These are phyloP conservation scores for Malania oleifera DNA, from an alignment of 164 flowering plant genomes.

Conservation along the genomic window DNA sequence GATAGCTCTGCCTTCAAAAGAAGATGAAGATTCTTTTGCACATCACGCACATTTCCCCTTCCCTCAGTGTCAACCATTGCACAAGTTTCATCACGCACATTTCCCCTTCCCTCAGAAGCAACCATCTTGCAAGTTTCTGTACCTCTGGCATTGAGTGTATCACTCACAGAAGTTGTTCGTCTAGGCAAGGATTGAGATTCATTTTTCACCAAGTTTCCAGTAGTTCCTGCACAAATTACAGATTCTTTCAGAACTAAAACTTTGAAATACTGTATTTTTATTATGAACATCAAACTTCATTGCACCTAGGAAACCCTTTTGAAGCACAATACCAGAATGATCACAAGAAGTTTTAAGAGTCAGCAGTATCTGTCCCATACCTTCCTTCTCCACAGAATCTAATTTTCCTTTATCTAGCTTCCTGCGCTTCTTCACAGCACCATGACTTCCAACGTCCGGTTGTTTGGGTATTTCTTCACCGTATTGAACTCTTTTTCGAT, in stretches of 20 bases:
- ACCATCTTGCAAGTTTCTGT: no score
- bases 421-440: slow-evolving; percentile 47
- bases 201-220: slow-evolving; percentile 9
- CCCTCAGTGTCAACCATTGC: slow-evolving; percentile 29
- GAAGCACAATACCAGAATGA: not conserved
- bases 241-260: slow-evolving; percentile 1
- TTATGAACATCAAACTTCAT: not conserved
- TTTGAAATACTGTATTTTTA: not conserved
- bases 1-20: slow-evolving; percentile 49
- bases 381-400: slow-evolving; percentile 27
- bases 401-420: slow-evolving; percentile 35
- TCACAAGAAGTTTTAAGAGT: not conserved
- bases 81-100: slow-evolving; percentile 30
- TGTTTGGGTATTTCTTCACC: slow-evolving; percentile 20
- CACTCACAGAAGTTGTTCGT: slow-evolving; percentile 10
- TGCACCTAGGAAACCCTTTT: not conserved
- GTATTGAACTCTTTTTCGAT: slow-evolving; percentile 55
- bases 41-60: slow-evolving; percentile 25
- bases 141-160: slow-evolving; percentile 1
- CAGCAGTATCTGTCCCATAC: slow-evolving; percentile 14
- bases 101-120: slow-evolving; percentile 22
- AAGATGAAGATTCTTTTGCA: slow-evolving; percentile 47
- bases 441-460: slow-evolving; percentile 30
- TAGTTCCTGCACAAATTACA: slow-evolving; percentile 18
- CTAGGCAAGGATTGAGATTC: slow-evolving; percentile 12